phyloP scores from a whole-genome alignment of 208 protist genomes.

The Leishmania mexicana region DNA sequence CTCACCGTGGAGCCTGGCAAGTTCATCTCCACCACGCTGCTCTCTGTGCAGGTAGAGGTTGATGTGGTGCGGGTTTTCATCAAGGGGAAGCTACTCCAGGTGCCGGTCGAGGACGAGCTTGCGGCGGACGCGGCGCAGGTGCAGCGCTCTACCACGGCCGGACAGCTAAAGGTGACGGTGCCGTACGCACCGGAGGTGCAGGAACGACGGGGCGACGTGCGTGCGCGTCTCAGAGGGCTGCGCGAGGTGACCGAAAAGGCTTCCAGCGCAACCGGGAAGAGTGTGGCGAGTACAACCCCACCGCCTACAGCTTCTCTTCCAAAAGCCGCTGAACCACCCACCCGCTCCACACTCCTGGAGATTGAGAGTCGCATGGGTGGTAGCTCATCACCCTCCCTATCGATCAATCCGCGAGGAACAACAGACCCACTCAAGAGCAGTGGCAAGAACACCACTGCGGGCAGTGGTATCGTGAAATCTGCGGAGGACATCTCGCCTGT shows the following conservation, averaged over 20 bases:
- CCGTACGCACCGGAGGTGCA: slow-evolving; percentile 59
- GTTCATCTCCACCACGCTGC: slow-evolving; percentile 94
- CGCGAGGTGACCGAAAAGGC: slow-evolving; percentile 1
- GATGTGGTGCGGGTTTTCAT: slow-evolving; percentile 88
- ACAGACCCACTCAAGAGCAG: not conserved
- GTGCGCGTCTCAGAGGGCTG: slow-evolving; percentile 8
- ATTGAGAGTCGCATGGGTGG: slow-evolving; percentile 21
- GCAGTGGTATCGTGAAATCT: slow-evolving; percentile 1
- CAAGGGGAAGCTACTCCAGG: slow-evolving; percentile 95
- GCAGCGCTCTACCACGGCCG: slow-evolving; percentile 78
- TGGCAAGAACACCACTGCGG: too few relatives aligned
- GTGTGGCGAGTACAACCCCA: not conserved
- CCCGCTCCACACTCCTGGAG: slow-evolving; percentile 25
- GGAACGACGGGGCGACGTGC: slow-evolving; percentile 28
- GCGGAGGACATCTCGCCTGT: not conserved
- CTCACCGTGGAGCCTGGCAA: slow-evolving; percentile 89
- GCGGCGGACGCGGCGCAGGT: slow-evolving; percentile 57
- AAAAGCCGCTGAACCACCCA: not conserved
- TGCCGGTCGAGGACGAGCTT: slow-evolving; percentile 90
- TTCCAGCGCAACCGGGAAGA: not conserved
- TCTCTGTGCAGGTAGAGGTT: slow-evolving; percentile 94
- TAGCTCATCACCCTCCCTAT: not conserved
- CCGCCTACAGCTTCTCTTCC: not conserved
- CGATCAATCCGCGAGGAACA: not conserved
- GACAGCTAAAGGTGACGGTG: slow-evolving; percentile 83